Conservation (phyloP, 2,329 filamentous ascomycete species). For the Colletotrichum siamense region DNA sequence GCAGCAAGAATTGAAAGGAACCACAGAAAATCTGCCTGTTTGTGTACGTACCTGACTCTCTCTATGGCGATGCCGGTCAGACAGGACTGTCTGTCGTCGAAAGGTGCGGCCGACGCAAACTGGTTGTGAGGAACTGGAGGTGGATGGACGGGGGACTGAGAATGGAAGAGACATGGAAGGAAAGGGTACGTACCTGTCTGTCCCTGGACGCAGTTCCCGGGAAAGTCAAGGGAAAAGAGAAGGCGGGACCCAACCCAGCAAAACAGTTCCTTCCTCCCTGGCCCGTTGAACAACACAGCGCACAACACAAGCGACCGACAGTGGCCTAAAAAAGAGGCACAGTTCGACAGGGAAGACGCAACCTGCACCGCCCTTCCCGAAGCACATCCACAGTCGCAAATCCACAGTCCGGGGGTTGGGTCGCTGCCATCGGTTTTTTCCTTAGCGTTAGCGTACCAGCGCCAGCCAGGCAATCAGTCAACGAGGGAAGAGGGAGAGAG, state of each 20-base stretch:
- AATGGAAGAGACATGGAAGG: not conserved
- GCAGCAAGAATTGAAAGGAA: not conserved
- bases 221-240: not conserved
- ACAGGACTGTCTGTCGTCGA: not conserved
- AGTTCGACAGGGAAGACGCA: not conserved
- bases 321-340: not conserved
- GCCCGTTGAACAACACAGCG: not conserved
- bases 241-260: not conserved
- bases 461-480: not conserved
- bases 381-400: not conserved
- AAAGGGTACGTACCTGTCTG: not conserved
- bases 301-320: not conserved
- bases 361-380: slow-evolving; percentile 12
- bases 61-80: not conserved
- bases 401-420: not conserved
- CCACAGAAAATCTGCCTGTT: not conserved
- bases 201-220: not conserved
- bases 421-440: not conserved
- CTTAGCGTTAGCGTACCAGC: not conserved
- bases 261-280: not conserved
- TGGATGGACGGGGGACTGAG: not conserved
- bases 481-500: not conserved
- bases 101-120: not conserved
- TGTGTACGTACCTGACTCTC: not conserved
- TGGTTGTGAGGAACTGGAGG: not conserved